Base-by-base conservation (phyloP, 2,329 filamentous ascomycete species). In the Neonectria hederae region DNA sequence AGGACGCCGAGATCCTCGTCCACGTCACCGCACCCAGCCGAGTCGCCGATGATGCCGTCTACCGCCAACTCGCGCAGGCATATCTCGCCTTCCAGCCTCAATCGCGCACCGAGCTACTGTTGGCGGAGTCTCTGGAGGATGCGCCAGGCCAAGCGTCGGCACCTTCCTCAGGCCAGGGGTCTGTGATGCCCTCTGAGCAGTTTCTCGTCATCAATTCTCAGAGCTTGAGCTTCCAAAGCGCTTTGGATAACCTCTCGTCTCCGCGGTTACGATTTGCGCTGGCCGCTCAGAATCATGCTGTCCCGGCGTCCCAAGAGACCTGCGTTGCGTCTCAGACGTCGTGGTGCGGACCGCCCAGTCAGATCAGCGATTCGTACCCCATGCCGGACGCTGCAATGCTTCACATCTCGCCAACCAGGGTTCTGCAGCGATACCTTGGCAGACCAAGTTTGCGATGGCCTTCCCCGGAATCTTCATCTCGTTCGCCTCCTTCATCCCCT, bases 301-400 rank as follows among this genome's bases (percentile, higher is more conserved):
- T 53, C 22, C 54, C 61, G 14, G 53, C 66, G 6, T 67, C 64
- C 5, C 67, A 65, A 10, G 62, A 60, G 22, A 61, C 28, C 26
- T 28, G 28, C 14, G 54, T 58, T 43, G 61, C 35, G 30, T 73
- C 75, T 3, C 76, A 77, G 40, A 65, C 68, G 28, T 81, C 82
- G 54, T 84, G 80, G 80, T 72, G 74, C 48, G 75, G 80, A 14
- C 83, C 82, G 2, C 81, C 83, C 0, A 88, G 84, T 61, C 78
- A 84, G 28, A 80, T 89, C 21, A 81, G 79, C 10, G 87, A 90
- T 69, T 90, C 87, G 0, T 83, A 87, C 67, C 83, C 72, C 54
- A 75, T 80, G 63, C 78, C 78, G 8, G 74, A 75, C 52, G 60
- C 71, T 5, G 67, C 66, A 5, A 24, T 78, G 21, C 59, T 77